Evolutionary conservation across 2,329 filamentous ascomycete species (phyloP).

Genomic region (Rachicladosporium sp.): DNA sequence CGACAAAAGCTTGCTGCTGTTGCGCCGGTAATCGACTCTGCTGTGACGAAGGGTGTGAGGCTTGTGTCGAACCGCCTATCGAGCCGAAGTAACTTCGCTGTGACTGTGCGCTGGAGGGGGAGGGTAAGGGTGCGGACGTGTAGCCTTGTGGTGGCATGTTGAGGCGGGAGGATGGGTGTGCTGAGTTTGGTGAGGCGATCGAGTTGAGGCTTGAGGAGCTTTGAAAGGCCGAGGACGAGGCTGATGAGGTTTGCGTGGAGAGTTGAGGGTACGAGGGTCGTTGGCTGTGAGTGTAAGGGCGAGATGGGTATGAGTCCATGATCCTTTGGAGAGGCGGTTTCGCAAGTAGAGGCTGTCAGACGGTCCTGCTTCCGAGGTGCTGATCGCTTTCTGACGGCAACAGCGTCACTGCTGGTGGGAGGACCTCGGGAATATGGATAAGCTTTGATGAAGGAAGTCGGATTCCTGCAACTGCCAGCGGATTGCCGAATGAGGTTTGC

Average conservation of each 20-base stretch:
- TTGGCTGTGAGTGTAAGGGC: conserved; percentile 14
- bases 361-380: too few species aligned
- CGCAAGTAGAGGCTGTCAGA: not conserved
- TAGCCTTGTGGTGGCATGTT: conserved; percentile 20
- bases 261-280: conserved; percentile 25
- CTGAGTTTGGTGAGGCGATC: conserved; percentile 14
- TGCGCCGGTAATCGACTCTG: conserved; percentile 10
- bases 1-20: conserved; percentile 5
- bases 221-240: conserved; percentile 25
- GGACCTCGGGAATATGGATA: too few species aligned
- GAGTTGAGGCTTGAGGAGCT: conserved; percentile 32
- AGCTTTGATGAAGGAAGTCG: too few species aligned
- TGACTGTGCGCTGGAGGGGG: conserved; percentile 19
- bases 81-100: conserved; percentile 21
- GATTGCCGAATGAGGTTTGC: too few species aligned
- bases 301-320: conserved; percentile 12
- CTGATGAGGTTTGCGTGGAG: conserved; percentile 8
- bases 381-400: too few species aligned
- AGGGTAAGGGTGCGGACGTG: conserved; percentile 23
- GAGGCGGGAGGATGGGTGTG: conserved; percentile 7
- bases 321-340: not conserved
- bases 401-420: too few species aligned
- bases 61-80: conserved; percentile 17
- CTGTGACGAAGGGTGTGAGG: conserved; percentile 20
- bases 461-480: too few species aligned